phyloP scores from a whole-genome alignment of 176 grass and related monocot genomes.

The Guadua angustifolia region DNA sequence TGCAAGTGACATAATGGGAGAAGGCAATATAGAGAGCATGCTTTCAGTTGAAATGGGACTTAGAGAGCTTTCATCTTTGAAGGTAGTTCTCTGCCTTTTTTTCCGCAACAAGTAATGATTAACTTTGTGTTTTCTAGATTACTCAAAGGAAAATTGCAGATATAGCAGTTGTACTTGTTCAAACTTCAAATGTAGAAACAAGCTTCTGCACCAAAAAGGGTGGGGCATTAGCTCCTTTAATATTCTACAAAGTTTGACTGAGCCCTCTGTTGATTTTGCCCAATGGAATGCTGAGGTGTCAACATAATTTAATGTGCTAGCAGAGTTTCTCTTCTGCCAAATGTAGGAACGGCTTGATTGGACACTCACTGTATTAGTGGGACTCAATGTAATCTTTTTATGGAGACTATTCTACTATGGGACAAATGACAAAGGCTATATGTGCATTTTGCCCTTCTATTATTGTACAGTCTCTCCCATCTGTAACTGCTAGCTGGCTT shows the following conservation, averaged over 20 bases:
- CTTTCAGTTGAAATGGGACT: slow-evolving; percentile 99
- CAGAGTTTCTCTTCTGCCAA: slow-evolving; percentile 24
- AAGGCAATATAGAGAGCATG: slow-evolving; percentile 98
- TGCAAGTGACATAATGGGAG: slow-evolving; percentile 88
- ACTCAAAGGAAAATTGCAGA: slow-evolving; percentile 4
- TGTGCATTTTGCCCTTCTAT: slow-evolving; percentile 13
- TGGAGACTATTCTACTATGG: neutral
- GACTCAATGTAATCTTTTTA: slow-evolving; percentile 18
- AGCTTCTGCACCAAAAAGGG: slow-evolving; percentile 3
- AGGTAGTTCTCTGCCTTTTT: slow-evolving; percentile 52
- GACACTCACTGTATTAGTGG: slow-evolving; percentile 7
- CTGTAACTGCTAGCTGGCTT: slow-evolving; percentile 37
- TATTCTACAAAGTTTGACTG: neutral
- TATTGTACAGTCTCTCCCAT: neutral
- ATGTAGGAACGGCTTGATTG: slow-evolving; percentile 12
- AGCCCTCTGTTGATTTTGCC: neutral
- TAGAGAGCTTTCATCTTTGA: slow-evolving; percentile 90
- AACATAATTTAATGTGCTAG: slow-evolving; percentile 17
- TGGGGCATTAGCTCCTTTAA: neutral
- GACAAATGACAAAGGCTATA: slow-evolving; percentile 5
- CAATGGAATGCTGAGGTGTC: neutral
- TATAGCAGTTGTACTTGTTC: slow-evolving; percentile 14
- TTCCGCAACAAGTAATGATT: neutral
- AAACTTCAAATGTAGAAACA: slow-evolving; percentile 3
- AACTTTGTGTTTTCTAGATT: slow-evolving; percentile 41